Conservation (phyloP, 129 eudicot genomes). For the Centrapalus pauciflorus region DNA sequence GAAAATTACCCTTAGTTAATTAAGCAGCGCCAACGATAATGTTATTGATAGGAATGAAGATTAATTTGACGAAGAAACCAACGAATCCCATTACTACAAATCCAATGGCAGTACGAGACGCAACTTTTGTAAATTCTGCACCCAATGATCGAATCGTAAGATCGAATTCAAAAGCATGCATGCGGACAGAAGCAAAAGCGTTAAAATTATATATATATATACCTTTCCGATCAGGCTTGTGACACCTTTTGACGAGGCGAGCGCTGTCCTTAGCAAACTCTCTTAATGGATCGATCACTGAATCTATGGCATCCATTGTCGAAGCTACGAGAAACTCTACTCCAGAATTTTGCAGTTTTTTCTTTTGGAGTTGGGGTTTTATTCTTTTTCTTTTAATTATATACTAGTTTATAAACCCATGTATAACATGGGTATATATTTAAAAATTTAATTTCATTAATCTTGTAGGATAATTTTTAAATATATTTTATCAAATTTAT, state of each 20-base stretch:
- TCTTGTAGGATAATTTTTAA: too few relatives aligned
- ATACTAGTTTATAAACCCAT: too few relatives aligned
- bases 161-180: neutral
- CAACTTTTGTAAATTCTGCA: slow-evolving; percentile 47
- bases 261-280: slow-evolving; percentile 47
- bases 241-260: slow-evolving; percentile 52
- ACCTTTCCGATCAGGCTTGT: slow-evolving; percentile 56
- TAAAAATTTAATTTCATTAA: too few relatives aligned
- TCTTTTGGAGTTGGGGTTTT: too few relatives aligned
- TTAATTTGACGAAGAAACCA: slow-evolving; percentile 53
- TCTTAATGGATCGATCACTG: slow-evolving; percentile 47
- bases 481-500: too few relatives aligned
- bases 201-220: neutral
- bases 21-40: slow-evolving; percentile 51
- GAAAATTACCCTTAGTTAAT: slow-evolving; percentile 26
- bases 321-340: slow-evolving; percentile 2
- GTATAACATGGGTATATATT: too few relatives aligned
- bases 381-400: too few relatives aligned
- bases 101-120: slow-evolving; percentile 47
- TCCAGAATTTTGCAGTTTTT: too few relatives aligned
- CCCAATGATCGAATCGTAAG: neutral
- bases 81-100: slow-evolving; percentile 67
- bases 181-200: neutral
- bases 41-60: slow-evolving; percentile 60
- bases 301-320: slow-evolving; percentile 43